Percentiles rank a stretch among this genome's conserved stretches.
Conservation (phyloP, 305 asterid genomes). For the Striga hermonthica region DNA sequence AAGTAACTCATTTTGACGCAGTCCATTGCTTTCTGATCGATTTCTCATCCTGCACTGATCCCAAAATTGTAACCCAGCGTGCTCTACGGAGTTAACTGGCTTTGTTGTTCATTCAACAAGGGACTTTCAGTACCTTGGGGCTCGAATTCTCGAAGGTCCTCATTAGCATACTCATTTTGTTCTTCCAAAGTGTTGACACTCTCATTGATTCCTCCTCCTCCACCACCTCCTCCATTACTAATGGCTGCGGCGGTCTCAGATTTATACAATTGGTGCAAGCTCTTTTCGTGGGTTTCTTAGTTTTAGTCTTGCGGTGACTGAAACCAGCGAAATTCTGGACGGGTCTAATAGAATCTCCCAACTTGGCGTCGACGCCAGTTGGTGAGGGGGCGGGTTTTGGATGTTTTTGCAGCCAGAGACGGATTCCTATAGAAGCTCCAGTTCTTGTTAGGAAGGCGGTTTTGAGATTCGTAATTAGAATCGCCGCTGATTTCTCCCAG, state of each 20-base stretch:
- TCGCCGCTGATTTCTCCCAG: conserved; percentile 96
- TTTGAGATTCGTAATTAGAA: conserved; percentile 58
- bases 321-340: conserved; percentile 44
- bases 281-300: conserved; percentile 66
- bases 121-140: conserved; percentile 61
- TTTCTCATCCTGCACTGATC: conserved; percentile 56
- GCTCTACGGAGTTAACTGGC: conserved; percentile 64
- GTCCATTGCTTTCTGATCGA: conserved; percentile 58
- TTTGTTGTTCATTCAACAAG: conserved; percentile 52
- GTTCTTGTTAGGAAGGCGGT: conserved; percentile 55
- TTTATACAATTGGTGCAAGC: conserved; percentile 77
- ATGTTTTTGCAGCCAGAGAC: conserved; percentile 66
- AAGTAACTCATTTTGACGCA: conserved; percentile 50
- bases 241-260: conserved; percentile 40
- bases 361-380: conserved; percentile 53
- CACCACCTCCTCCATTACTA: conserved; percentile 37
- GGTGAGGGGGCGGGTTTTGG: conserved; percentile 86
- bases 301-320: conserved; percentile 56
- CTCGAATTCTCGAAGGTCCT: conserved; percentile 52
- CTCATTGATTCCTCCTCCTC: conserved; percentile 38
- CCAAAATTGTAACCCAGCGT: conserved; percentile 81
- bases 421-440: conserved; percentile 90
- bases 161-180: conserved; percentile 49
- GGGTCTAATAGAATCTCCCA: conserved; percentile 40
- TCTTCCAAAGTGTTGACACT: conserved; percentile 37